Evolutionary conservation across 768 basidiomycete species (phyloP).

Genomic region (Termitomyces heimii): DNA sequence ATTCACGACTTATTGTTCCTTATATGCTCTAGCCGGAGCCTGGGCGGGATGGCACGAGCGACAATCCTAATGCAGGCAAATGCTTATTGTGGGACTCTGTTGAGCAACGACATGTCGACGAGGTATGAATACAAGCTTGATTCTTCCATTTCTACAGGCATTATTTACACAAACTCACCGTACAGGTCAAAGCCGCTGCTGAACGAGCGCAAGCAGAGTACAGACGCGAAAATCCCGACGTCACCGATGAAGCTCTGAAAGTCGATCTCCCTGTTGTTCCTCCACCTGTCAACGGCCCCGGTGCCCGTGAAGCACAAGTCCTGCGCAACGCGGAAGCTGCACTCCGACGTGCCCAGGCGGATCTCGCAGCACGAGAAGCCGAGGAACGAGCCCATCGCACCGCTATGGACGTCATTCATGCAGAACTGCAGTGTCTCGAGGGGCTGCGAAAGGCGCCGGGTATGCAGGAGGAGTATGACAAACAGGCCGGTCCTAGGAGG

Average conservation of each 20-base stretch:
- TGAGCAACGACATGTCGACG: slow-evolving; percentile 58
- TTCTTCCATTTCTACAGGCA: background rate
- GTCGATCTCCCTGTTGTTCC: slow-evolving; percentile 54
- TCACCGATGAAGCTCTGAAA: slow-evolving; percentile 51
- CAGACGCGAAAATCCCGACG: slow-evolving; percentile 55
- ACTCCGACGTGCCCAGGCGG: background rate
- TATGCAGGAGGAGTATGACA: background rate
- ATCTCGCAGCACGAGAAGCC: background rate
- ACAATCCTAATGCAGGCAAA: slow-evolving; percentile 27
- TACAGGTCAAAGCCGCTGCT: slow-evolving; percentile 63
- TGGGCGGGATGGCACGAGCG: slow-evolving; percentile 17
- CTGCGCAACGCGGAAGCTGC: slow-evolving; percentile 6
- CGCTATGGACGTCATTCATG: background rate
- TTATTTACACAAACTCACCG: background rate
- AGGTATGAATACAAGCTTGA: slow-evolving; percentile 33
- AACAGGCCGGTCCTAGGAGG: background rate
- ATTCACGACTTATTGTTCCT: slow-evolving; percentile 9
- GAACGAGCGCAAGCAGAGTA: slow-evolving; percentile 61
- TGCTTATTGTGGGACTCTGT: slow-evolving; percentile 67
- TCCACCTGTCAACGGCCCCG: slow-evolving; percentile 11
- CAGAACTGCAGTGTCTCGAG: background rate
- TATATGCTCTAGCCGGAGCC: background rate
- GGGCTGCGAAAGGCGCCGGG: background rate
- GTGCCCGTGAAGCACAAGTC: background rate
- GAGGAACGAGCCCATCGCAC: background rate